A percentile compares a stretch with the other conserved stretches of the same genome.
Evolutionary conservation across 1,284 basidiomycete species (phyloP).

Genomic region (Melampsora abietis-canadensis): DNA sequence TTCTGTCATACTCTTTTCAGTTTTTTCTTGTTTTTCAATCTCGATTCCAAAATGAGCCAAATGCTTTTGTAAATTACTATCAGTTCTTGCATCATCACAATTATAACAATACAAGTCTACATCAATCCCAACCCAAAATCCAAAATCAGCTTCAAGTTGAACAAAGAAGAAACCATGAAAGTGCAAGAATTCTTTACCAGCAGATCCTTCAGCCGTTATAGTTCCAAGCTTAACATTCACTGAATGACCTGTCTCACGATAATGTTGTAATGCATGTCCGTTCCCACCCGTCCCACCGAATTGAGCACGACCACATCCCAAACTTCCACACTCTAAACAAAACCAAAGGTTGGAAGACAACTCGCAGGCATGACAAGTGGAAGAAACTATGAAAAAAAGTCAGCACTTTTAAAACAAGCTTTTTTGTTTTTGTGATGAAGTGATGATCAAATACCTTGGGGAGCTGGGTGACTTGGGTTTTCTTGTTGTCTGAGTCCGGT

Average conservation of each 20-base stretch:
- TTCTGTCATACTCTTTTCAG: constrained; percentile 96
- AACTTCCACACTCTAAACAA: constrained; percentile 87
- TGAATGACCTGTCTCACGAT: constrained; percentile 69
- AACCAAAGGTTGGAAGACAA: constrained; percentile 90
- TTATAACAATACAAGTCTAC: constrained; percentile 89
- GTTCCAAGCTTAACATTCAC: constrained; percentile 93
- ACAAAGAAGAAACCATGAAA: background rate
- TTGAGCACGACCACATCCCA: constrained; percentile 85
- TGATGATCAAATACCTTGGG: constrained; percentile 56
- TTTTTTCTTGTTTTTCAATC: constrained; percentile 77
- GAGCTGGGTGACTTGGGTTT: constrained; percentile 58
- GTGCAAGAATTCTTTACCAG: constrained; percentile 60
- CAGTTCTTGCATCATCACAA: constrained; percentile 81
- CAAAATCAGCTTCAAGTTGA: background rate
- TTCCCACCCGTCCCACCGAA: constrained; percentile 83
- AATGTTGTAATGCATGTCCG: constrained; percentile 84
- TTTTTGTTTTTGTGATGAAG: background rate
- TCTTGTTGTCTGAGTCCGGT: constrained; percentile 67
- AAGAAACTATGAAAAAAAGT: constrained; percentile 60
- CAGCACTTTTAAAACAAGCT: constrained; percentile 17
- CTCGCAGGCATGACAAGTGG: constrained; percentile 72
- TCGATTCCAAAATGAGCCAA: constrained; percentile 82
- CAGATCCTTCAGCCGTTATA: constrained; percentile 88
- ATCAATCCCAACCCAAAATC: constrained; percentile 19
- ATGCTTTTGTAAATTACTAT: constrained; percentile 73